A percentile compares a stretch with the other conserved stretches of the same genome.
Evolutionary conservation across 2,329 filamentous ascomycete genomes (phyloP).

Genomic region (Sarocladium kiliense): DNA sequence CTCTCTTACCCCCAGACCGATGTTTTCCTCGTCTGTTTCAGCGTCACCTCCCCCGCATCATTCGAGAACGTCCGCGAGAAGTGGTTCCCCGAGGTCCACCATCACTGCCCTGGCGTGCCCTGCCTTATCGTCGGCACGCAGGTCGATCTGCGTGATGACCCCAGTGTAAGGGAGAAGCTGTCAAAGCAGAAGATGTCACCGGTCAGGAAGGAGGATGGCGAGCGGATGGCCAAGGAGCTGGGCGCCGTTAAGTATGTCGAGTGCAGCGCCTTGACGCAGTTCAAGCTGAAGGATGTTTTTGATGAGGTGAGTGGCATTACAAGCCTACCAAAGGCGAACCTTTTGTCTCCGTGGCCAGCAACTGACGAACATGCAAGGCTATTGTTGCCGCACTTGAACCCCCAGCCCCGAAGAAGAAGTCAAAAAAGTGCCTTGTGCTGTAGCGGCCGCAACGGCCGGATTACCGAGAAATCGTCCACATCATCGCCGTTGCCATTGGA

Average conservation of each 20-base stretch:
- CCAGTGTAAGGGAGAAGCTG: conserved; percentile 82
- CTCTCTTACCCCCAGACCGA: conserved; percentile 98
- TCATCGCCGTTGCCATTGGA: conserved; percentile 4
- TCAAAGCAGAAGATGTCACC: conserved; percentile 94
- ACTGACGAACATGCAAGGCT: conserved; percentile 51
- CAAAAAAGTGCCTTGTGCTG: conserved; percentile 65
- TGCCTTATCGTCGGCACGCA: conserved; percentile 98
- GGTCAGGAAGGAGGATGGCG: conserved; percentile 86
- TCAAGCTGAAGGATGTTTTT: conserved; percentile 98
- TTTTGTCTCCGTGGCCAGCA: neutral
- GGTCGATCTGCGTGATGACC: conserved; percentile 89
- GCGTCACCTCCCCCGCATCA: conserved; percentile 91
- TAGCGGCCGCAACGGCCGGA: conserved; percentile 29
- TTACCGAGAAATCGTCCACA: neutral
- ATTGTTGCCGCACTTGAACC: conserved; percentile 95
- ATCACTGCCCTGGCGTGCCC: conserved; percentile 96
- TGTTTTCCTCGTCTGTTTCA: conserved; percentile 98
- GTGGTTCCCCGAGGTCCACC: conserved; percentile 98
- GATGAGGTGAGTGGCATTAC: conserved; percentile 69
- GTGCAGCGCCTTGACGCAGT: conserved; percentile 96
- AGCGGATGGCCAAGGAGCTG: conserved; percentile 95
- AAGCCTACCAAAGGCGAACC: neutral
- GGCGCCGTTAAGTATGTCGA: conserved; percentile 98
- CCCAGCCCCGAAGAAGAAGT: conserved; percentile 73
- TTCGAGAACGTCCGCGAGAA: conserved; percentile 99